Conservation (phyloP, 1,284 basidiomycete species). For the Vanrija sp. region DNA sequence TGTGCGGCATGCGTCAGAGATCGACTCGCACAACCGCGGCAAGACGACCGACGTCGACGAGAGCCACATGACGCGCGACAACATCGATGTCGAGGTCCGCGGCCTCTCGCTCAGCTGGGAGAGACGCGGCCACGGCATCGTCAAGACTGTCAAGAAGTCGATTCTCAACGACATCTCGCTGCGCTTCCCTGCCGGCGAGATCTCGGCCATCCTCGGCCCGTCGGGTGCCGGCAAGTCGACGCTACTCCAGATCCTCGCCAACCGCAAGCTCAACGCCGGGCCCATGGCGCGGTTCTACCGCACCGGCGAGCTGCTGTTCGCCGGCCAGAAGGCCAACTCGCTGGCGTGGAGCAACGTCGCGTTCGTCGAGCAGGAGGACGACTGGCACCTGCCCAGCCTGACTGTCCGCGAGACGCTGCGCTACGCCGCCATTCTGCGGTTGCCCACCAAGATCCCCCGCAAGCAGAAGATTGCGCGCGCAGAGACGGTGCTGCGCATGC, state of each 20-base stretch:
- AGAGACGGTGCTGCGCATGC: conserved; percentile 53
- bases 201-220: conserved; percentile 53
- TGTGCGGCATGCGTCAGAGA: conserved; percentile 48
- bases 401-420: conserved; percentile 52
- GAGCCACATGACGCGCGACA: conserved; percentile 46
- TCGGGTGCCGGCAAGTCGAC: conserved; percentile 53
- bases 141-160: conserved; percentile 34
- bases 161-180: conserved; percentile 52
- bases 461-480: conserved; percentile 52
- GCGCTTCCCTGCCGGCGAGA: conserved; percentile 51
- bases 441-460: conserved; percentile 50
- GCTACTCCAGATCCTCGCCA: conserved; percentile 53
- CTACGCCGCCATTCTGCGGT: conserved; percentile 54
- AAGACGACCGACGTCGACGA: conserved; percentile 44
- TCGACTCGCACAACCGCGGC: conserved; percentile 40
- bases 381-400: conserved; percentile 52
- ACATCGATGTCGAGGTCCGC: conserved; percentile 45
- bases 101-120: conserved; percentile 42
- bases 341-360: conserved; percentile 48
- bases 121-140: conserved; percentile 25
- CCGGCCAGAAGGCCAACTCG: conserved; percentile 33
- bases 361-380: conserved; percentile 57
- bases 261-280: conserved; percentile 45
- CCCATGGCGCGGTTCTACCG: conserved; percentile 42
- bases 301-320: conserved; percentile 45